A percentile compares a stretch with the other conserved stretches of the same genome.
Evolutionary conservation across 352 stramenopile species (phyloP).

Genomic region (Stramenopiles sp.): DNA sequence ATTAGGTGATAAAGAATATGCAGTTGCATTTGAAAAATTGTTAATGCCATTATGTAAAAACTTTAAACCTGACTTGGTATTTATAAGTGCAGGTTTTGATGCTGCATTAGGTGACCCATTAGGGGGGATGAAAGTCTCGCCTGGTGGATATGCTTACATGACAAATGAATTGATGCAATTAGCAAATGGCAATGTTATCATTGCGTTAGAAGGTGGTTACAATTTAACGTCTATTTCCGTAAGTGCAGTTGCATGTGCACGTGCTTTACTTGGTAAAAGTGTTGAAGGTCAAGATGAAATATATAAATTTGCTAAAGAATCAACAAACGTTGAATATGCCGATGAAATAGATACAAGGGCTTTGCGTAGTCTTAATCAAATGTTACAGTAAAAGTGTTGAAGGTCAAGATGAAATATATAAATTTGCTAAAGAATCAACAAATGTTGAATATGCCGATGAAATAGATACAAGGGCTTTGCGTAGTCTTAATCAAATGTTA

Average conservation of each 20-base stretch:
- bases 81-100: slow-evolving; percentile 84
- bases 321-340: background rate
- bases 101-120: slow-evolving; percentile 71
- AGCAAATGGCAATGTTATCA: slow-evolving; percentile 30
- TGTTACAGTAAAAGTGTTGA: background rate
- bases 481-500: background rate
- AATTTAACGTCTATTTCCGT: slow-evolving; percentile 17
- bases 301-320: background rate
- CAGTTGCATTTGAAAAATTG: slow-evolving; percentile 32
- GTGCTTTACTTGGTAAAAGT: background rate
- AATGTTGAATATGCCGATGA: background rate
- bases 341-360: background rate
- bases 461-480: background rate
- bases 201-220: slow-evolving; percentile 43
- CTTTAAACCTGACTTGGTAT: slow-evolving; percentile 73
- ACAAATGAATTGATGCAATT: slow-evolving; percentile 29
- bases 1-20: slow-evolving; percentile 39
- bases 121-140: slow-evolving; percentile 45
- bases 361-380: too few species aligned
- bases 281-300: background rate
- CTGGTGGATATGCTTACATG: slow-evolving; percentile 32
- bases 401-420: background rate
- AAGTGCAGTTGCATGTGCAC: background rate
- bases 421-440: background rate
- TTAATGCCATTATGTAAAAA: slow-evolving; percentile 57